Conservation (phyloP, 306 rosid species). For the Inga laurina region DNA sequence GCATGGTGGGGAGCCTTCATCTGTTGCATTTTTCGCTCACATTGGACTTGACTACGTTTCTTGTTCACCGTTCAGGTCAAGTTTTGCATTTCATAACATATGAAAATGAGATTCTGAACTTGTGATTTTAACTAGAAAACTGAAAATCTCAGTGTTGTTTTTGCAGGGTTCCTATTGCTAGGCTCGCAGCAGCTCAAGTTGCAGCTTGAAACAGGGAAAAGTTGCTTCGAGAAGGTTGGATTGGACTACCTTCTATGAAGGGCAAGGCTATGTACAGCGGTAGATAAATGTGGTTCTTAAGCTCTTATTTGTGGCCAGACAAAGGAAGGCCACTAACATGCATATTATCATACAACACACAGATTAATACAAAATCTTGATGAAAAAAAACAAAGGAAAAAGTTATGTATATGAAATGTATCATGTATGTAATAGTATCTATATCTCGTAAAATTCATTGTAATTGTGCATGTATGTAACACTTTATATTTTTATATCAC, state of each 20-base stretch:
- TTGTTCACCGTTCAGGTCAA: conserved; percentile 93
- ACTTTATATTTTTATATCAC: neutral
- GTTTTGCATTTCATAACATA: neutral
- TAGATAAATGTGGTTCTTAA: conserved; percentile 35
- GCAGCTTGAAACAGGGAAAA: conserved; percentile 37
- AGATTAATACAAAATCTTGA: conserved; percentile 14
- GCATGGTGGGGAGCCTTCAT: conserved; percentile 99
- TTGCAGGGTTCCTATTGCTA: conserved; percentile 92
- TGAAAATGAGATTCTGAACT: conserved; percentile 3
- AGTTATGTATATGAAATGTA: conserved; percentile 25
- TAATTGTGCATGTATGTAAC: conserved; percentile 26
- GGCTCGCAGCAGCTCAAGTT: conserved; percentile 98
- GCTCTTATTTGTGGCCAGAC: conserved; percentile 18
- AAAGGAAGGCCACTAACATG: conserved; percentile 28
- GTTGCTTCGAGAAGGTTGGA: neutral
- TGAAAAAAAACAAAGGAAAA: neutral
- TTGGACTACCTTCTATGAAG: conserved; percentile 7
- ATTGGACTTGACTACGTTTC: conserved; percentile 97
- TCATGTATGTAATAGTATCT: conserved; percentile 14
- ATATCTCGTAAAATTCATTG: conserved; percentile 28
- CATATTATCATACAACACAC: conserved; percentile 21
- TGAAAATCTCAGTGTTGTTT: conserved; percentile 20
- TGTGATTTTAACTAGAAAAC: neutral
- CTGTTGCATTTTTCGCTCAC: conserved; percentile 90
- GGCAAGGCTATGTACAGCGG: conserved; percentile 29